These are phyloP conservation scores for Berberis vulgaris DNA, from an alignment of 164 flowering plant genomes.

Conservation along the genomic window DNA sequence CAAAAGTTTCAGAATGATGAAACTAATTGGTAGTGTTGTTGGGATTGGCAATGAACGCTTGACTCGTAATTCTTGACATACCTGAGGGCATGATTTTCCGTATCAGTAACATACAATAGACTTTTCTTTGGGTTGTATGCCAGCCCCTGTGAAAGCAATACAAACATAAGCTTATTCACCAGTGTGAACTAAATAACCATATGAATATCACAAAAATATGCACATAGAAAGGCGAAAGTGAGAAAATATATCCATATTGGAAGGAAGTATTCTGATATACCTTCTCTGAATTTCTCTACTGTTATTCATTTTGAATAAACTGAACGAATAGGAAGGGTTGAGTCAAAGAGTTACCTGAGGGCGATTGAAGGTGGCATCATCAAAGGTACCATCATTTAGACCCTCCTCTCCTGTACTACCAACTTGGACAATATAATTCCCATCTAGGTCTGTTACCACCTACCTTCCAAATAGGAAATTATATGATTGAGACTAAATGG, in stretches of 20 bases:
- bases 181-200: background rate
- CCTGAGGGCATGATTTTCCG: slow-evolving; percentile 98
- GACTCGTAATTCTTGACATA: slow-evolving; percentile 14
- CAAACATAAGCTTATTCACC: background rate
- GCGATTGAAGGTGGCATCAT: slow-evolving; percentile 73
- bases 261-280: background rate
- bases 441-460: slow-evolving; percentile 91
- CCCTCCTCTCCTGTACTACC: slow-evolving; percentile 92
- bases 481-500: slow-evolving; percentile 3
- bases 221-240: slow-evolving; percentile 3
- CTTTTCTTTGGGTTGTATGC: slow-evolving; percentile 90
- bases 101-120: slow-evolving; percentile 87
- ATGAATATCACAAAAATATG: slow-evolving; percentile 1
- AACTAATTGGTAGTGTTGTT: background rate
- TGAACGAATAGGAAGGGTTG: background rate
- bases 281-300: background rate
- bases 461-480: slow-evolving; percentile 20
- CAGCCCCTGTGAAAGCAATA: slow-evolving; percentile 47
- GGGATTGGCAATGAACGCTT: background rate
- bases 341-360: slow-evolving; percentile 60
- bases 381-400: slow-evolving; percentile 75
- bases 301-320: background rate
- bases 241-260: too few species aligned
- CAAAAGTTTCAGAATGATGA: background rate
- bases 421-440: slow-evolving; percentile 83